phyloP scores from a whole-genome alignment of 176 grass and related monocot species.

The Microstegium vimineum region DNA sequence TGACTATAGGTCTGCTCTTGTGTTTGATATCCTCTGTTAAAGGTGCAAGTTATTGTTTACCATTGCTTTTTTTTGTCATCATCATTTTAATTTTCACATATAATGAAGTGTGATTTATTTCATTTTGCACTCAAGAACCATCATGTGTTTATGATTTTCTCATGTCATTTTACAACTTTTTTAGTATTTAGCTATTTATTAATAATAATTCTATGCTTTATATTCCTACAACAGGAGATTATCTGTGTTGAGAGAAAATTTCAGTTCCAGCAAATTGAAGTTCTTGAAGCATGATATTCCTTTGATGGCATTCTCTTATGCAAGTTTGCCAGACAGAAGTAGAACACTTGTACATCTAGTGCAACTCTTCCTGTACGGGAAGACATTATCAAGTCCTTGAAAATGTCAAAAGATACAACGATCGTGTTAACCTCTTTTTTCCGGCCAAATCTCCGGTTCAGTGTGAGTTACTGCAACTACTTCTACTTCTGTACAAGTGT shows the following conservation, averaged over 20 bases:
- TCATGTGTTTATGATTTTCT: neutral
- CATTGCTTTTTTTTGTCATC: neutral
- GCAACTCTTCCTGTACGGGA: slow-evolving; percentile 81
- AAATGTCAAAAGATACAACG: slow-evolving; percentile 53
- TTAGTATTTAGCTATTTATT: neutral
- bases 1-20: slow-evolving; percentile 77
- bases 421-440: slow-evolving; percentile 86
- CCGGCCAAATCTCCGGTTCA: slow-evolving; percentile 85
- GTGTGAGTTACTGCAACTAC: slow-evolving; percentile 40
- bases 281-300: slow-evolving; percentile 81
- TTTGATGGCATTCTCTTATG: slow-evolving; percentile 89
- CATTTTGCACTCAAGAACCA: neutral
- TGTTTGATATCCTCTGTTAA: slow-evolving; percentile 42
- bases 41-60: slow-evolving; percentile 29
- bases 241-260: slow-evolving; percentile 71
- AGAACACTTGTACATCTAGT: too few species aligned
- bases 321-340: too few species aligned
- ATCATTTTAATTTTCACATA: slow-evolving; percentile 9
- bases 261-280: slow-evolving; percentile 61
- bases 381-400: slow-evolving; percentile 87
- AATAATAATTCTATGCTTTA: neutral
- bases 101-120: neutral
- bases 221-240: slow-evolving; percentile 44
- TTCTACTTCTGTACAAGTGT: neutral
- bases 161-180: neutral